These are phyloP conservation scores for Trichosporon faecale DNA, from an alignment of 1,284 basidiomycete species.

Conservation along the genomic window DNA sequence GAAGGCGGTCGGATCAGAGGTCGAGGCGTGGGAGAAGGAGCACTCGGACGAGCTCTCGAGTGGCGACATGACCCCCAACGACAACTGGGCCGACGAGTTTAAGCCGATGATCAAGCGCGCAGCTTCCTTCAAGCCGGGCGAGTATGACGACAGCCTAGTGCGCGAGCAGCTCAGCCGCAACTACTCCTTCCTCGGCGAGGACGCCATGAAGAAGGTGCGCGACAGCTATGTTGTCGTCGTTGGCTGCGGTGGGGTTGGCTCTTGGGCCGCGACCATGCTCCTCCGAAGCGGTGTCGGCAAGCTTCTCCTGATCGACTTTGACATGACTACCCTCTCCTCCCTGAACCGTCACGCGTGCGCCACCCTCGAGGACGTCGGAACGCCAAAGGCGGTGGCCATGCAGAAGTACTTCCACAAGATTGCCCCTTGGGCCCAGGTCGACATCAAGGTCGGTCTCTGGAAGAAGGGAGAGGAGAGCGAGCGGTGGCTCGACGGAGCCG, in stretches of 20 bases:
- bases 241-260: slow-evolving; percentile 94
- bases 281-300: slow-evolving; percentile 59
- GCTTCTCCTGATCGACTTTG: slow-evolving; percentile 62
- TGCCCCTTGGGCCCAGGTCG: slow-evolving; percentile 63
- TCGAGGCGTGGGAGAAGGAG: slow-evolving; percentile 44
- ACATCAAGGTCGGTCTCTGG: slow-evolving; percentile 79
- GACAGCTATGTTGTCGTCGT: slow-evolving; percentile 76
- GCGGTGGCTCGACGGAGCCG: slow-evolving; percentile 68
- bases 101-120: slow-evolving; percentile 8
- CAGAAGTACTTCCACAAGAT: slow-evolving; percentile 69
- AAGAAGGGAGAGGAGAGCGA: slow-evolving; percentile 67
- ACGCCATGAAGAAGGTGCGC: slow-evolving; percentile 77
- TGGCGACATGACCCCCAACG: slow-evolving; percentile 6
- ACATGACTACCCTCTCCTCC: slow-evolving; percentile 87
- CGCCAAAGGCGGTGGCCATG: slow-evolving; percentile 84
- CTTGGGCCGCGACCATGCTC: slow-evolving; percentile 92
- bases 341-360: slow-evolving; percentile 94
- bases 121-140: slow-evolving; percentile 41
- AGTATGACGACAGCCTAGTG: slow-evolving; percentile 72
- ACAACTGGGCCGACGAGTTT: slow-evolving; percentile 25
- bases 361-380: slow-evolving; percentile 84
- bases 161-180: slow-evolving; percentile 80
- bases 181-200: slow-evolving; percentile 91
- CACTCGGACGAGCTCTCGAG: slow-evolving; percentile 10
- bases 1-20: slow-evolving; percentile 48